Evolutionary conservation across 73 alveolate genomes (phyloP).

Genomic region (Tetrahymena elliotti): DNA sequence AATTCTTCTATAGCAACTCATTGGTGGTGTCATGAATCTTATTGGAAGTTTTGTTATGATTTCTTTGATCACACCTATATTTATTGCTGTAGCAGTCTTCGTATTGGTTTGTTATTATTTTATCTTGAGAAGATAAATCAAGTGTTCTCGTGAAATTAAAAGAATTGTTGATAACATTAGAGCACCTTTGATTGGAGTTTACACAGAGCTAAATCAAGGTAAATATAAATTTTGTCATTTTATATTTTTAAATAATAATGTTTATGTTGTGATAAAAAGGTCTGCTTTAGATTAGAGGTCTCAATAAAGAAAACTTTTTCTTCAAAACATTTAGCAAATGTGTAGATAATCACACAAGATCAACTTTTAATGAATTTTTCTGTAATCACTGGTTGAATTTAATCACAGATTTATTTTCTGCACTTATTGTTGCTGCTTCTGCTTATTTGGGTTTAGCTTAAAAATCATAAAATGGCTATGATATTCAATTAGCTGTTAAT

Average conservation of each 20-base stretch:
- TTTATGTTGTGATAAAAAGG: background rate
- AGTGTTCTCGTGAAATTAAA: background rate
- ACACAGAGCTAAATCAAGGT: background rate
- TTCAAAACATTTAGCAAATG: background rate
- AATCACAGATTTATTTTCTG: background rate
- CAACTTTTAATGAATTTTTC: background rate
- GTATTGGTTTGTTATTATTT: background rate
- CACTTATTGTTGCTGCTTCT: background rate
- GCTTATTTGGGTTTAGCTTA: background rate
- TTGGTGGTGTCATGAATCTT: background rate
- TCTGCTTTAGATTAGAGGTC: background rate
- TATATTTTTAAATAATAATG: too few species aligned
- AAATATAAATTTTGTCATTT: background rate
- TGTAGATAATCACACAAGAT: background rate
- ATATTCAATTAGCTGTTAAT: background rate
- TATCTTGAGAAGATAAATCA: background rate
- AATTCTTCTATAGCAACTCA: background rate
- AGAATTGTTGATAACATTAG: background rate
- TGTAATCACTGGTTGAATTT: background rate
- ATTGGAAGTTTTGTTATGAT: background rate
- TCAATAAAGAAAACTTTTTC: background rate
- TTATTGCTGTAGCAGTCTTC: background rate
- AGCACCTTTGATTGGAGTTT: background rate
- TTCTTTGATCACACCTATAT: background rate
- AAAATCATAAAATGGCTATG: background rate